phyloP scores from a whole-genome alignment of 495 filamentous ascomycete genomes.

The Aspergillus mulundensis region DNA sequence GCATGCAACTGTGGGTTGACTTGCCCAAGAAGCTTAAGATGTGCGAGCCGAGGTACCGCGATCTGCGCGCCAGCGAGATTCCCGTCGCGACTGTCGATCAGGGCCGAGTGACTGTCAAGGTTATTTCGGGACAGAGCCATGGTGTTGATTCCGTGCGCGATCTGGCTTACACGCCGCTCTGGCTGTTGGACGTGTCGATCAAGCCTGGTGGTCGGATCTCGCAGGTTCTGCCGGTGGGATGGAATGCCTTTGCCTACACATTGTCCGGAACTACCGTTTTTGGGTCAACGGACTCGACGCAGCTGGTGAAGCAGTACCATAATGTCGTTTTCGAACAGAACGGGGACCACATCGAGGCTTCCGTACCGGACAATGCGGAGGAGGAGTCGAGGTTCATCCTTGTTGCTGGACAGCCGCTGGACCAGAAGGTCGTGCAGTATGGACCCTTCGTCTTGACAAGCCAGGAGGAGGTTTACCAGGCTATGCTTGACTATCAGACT shows the following conservation, averaged over 20 bases:
- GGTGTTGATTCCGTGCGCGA: conserved; percentile 85
- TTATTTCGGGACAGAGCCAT: conserved; percentile 79
- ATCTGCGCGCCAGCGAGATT: conserved; percentile 72
- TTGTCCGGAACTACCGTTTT: conserved; percentile 68
- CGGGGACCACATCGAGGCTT: conserved; percentile 68
- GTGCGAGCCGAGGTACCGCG: conserved; percentile 89
- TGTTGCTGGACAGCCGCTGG: conserved; percentile 78
- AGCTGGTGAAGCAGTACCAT: conserved; percentile 65
- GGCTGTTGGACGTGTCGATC: conserved; percentile 85
- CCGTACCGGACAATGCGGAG: conserved; percentile 65
- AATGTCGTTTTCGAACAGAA: conserved; percentile 85
- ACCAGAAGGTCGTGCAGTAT: conserved; percentile 94
- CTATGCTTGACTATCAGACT: conserved; percentile 82
- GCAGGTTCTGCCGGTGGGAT: conserved; percentile 73
- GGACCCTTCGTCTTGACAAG: conserved; percentile 87
- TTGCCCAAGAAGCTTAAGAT: conserved; percentile 74
- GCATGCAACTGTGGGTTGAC: conserved; percentile 94
- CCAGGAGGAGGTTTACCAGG: conserved; percentile 84
- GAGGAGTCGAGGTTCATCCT: conserved; percentile 68
- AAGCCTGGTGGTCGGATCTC: conserved; percentile 68
- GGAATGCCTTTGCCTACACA: conserved; percentile 89
- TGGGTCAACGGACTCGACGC: conserved; percentile 53
- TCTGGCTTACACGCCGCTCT: conserved; percentile 90
- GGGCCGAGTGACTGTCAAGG: conserved; percentile 73
- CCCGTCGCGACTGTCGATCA: conserved; percentile 64